Evolutionary conservation across 2,329 filamentous ascomycete species (phyloP).

Genomic region (Tolypocladium tundrense): DNA sequence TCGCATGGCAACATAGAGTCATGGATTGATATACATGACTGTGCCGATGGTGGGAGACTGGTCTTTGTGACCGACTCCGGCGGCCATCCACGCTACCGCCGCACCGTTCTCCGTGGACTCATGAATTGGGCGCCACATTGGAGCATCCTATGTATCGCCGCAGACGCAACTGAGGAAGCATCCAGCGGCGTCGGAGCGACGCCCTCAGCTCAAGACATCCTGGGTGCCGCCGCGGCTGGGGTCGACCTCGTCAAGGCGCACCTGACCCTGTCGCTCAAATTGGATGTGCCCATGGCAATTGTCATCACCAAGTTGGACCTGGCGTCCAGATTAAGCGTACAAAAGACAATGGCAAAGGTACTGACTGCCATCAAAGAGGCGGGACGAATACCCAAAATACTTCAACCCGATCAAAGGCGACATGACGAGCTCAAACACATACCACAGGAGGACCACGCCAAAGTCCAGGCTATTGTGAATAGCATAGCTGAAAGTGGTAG

Average conservation of each 20-base stretch:
- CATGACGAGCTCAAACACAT: slow-evolving; percentile 46
- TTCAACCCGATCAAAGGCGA: slow-evolving; percentile 46
- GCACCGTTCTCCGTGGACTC: slow-evolving; percentile 81
- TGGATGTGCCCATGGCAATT: slow-evolving; percentile 68
- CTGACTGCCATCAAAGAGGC: slow-evolving; percentile 68
- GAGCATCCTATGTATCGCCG: slow-evolving; percentile 78
- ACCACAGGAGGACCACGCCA: slow-evolving; percentile 42
- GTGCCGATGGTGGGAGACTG: slow-evolving; percentile 61
- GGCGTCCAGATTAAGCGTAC: slow-evolving; percentile 62
- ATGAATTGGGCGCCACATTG: slow-evolving; percentile 95
- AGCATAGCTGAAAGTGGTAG: slow-evolving; percentile 33
- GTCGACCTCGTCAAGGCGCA: slow-evolving; percentile 70
- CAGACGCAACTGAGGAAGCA: slow-evolving; percentile 53
- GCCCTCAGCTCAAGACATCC: slow-evolving; percentile 37
- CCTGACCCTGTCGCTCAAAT: slow-evolving; percentile 72
- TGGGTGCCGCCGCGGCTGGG: slow-evolving; percentile 41
- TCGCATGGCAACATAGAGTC: slow-evolving; percentile 77
- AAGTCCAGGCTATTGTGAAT: slow-evolving; percentile 46
- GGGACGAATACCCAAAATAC: slow-evolving; percentile 62
- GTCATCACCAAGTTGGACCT: slow-evolving; percentile 87
- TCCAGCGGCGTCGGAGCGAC: slow-evolving; percentile 26
- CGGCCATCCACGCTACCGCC: slow-evolving; percentile 77
- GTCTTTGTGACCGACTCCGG: slow-evolving; percentile 89
- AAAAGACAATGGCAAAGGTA: slow-evolving; percentile 60
- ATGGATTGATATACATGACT: slow-evolving; percentile 88